These are phyloP conservation scores for Mortierella hygrophila DNA, from an alignment of 192 early-diverging fungal species.

Conservation along the genomic window DNA sequence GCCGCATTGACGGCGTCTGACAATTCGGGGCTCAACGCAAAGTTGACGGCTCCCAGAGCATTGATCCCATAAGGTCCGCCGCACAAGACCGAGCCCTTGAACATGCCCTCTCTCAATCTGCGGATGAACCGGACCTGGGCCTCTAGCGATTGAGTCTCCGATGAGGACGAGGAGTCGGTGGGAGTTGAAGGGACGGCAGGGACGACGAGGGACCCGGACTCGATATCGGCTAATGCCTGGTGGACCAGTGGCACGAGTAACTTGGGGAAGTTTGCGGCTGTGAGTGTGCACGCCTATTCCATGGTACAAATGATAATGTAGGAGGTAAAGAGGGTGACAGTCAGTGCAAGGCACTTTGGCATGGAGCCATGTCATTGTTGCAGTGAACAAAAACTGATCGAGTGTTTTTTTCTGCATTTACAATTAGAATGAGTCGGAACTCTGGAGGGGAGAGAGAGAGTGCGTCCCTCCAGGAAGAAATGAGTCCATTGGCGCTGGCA, in stretches of 20 bases:
- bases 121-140: conserved; percentile 36
- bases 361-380: neutral
- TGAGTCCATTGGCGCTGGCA: conserved; percentile 16
- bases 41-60: conserved; percentile 44
- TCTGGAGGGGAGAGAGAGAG: conserved; percentile 35
- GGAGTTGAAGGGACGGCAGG: neutral
- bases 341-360: neutral
- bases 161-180: neutral
- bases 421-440: conserved; percentile 38
- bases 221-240: conserved; percentile 25
- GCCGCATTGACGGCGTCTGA: conserved; percentile 16
- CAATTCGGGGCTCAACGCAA: conserved; percentile 26
- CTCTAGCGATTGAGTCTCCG: neutral
- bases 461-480: conserved; percentile 33
- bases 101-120: conserved; percentile 29
- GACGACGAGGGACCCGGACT: conserved; percentile 6
- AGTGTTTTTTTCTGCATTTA: neutral
- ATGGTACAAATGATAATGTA: neutral
- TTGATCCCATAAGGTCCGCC: conserved; percentile 53
- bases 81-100: conserved; percentile 33
- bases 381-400: neutral
- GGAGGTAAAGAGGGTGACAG: neutral
- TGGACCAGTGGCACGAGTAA: conserved; percentile 41
- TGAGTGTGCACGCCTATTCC: conserved; percentile 37
- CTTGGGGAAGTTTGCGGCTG: conserved; percentile 45